Evolutionary conservation across 208 protist species (phyloP).

Genomic region (Acanthamoeba lenticulata): DNA sequence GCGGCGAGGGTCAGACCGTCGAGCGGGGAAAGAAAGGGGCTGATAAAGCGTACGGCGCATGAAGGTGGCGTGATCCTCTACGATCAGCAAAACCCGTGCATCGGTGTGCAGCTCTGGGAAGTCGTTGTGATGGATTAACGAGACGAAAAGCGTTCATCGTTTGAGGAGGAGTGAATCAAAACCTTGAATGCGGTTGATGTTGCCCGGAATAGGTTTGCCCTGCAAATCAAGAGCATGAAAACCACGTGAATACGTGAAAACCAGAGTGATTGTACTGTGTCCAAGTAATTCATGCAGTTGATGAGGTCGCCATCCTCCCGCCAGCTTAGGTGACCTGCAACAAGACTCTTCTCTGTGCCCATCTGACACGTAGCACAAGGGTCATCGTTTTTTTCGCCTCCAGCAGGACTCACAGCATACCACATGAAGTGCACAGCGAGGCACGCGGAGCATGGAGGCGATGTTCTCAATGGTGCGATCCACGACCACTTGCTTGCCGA

Average conservation of each 20-base stretch:
- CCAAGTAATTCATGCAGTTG: not conserved
- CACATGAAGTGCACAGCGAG: not conserved
- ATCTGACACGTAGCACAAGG: not conserved
- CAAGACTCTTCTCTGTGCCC: conserved; percentile 13
- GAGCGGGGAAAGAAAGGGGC: not conserved
- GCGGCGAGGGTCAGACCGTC: not conserved
- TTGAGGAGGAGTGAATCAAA: not conserved
- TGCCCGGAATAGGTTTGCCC: conserved; percentile 42
- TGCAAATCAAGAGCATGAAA: not conserved
- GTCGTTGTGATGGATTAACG: too few species aligned
- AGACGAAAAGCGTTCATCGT: too few species aligned
- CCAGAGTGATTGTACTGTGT: not conserved
- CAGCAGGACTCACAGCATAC: not conserved
- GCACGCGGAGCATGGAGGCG: conserved; percentile 42
- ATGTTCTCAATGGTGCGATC: conserved; percentile 52
- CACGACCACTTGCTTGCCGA: not conserved
- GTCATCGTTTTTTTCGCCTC: not conserved
- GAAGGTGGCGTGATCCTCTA: conserved; percentile 53
- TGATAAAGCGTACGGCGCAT: conserved; percentile 13
- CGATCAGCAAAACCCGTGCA: conserved; percentile 54
- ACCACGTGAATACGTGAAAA: not conserved
- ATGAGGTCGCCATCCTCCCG: not conserved
- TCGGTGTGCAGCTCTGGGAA: not conserved
- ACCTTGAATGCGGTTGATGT: conserved; percentile 4
- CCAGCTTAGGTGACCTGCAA: conserved; percentile 7